Conservation (phyloP, 257 asterid genomes). For the Datura wrightii region DNA sequence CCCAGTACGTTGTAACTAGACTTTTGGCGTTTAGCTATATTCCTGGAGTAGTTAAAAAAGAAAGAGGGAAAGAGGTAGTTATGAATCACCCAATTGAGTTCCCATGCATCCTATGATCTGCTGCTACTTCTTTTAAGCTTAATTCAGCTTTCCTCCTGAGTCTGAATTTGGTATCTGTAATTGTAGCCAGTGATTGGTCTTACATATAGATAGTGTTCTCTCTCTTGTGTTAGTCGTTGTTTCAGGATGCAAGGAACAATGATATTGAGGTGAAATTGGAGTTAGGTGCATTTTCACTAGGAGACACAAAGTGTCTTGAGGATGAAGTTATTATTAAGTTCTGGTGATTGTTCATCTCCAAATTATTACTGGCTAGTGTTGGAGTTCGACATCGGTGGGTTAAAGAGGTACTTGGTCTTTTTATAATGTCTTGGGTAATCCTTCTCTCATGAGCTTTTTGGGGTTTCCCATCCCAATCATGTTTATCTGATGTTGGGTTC, state of each 20-base stretch:
- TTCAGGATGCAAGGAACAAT: background rate
- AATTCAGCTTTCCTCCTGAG: background rate
- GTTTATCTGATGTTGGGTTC: no score
- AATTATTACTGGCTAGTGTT: background rate
- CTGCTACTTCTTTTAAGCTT: background rate
- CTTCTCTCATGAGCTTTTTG: no score
- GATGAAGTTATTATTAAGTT: background rate
- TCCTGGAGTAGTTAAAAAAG: background rate
- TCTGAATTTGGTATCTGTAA: background rate
- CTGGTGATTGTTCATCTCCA: constrained; percentile 5
- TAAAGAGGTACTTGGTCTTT: no score
- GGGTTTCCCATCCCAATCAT: no score
- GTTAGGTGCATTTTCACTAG: background rate
- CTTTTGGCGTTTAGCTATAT: background rate
- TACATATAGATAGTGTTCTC: background rate
- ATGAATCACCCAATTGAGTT: background rate
- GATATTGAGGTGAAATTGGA: background rate
- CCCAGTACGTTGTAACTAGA: constrained; percentile 57
- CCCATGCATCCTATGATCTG: background rate
- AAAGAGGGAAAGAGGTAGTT: background rate
- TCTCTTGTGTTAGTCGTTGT: background rate
- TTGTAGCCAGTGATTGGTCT: background rate
- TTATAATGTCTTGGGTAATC: no score
- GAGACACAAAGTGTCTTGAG: background rate
- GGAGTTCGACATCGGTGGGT: no score